phyloP scores from a whole-genome alignment of 2,329 filamentous ascomycete species.

The Aspergillus phoenicis region DNA sequence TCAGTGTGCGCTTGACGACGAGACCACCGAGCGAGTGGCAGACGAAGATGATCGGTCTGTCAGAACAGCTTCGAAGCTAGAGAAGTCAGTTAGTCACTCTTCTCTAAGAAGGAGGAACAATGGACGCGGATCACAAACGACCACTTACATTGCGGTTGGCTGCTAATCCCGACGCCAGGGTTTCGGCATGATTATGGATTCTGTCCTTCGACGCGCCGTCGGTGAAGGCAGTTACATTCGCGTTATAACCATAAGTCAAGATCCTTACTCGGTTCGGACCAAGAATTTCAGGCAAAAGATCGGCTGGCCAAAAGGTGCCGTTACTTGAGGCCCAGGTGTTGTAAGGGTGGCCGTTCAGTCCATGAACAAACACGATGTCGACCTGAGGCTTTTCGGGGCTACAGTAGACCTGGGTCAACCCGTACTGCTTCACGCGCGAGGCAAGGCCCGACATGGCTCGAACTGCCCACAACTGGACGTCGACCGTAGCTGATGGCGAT shows the following conservation, averaged over 20 bases:
- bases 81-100: constrained; percentile 1
- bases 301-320: constrained; percentile 68
- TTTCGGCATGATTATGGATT: constrained; percentile 72
- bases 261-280: constrained; percentile 62
- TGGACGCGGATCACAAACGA: background rate
- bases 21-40: constrained; percentile 75
- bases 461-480: background rate
- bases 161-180: constrained; percentile 63
- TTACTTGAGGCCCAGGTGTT: constrained; percentile 61
- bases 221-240: constrained; percentile 58
- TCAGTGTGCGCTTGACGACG: constrained; percentile 68
- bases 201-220: constrained; percentile 64
- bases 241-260: constrained; percentile 74
- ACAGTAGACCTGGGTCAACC: constrained; percentile 46
- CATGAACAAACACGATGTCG: constrained; percentile 70
- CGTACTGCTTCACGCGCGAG: constrained; percentile 40
- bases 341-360: constrained; percentile 66
- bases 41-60: constrained; percentile 74
- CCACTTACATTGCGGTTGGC: constrained; percentile 60
- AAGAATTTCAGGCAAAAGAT: constrained; percentile 66
- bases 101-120: background rate
- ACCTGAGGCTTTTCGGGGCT: constrained; percentile 42
- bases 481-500: background rate
- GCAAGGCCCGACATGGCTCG: constrained; percentile 25
- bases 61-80: constrained; percentile 51